Evolutionary conservation across 2,329 filamentous ascomycete species (phyloP).

Genomic region (Allantophomopsis cytisporea): DNA sequence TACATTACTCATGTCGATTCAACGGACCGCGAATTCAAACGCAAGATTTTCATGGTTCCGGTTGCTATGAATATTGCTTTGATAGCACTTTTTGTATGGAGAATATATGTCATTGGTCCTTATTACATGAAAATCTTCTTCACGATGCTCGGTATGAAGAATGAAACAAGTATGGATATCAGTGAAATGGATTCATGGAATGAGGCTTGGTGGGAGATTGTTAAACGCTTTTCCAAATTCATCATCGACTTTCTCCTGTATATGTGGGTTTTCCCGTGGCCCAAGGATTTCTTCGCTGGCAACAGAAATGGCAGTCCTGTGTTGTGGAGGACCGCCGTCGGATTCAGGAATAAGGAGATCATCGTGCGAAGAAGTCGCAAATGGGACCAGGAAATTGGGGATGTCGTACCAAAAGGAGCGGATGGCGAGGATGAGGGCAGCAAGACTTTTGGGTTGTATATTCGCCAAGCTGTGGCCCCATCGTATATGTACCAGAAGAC

Average conservation of each 20-base stretch:
- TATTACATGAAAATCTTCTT: conserved; percentile 42
- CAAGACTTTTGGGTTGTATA: conserved; percentile 44
- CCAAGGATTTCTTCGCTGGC: conserved; percentile 56
- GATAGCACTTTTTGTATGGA: conserved; percentile 47
- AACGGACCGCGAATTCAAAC: conserved; percentile 58
- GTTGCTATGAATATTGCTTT: conserved; percentile 63
- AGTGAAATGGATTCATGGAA: conserved; percentile 35
- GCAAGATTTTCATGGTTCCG: conserved; percentile 71
- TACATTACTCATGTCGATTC: conserved; percentile 79
- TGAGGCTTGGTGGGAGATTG: conserved; percentile 35
- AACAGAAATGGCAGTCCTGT: conserved; percentile 44
- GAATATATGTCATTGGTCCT: conserved; percentile 54
- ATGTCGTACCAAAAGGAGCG: conserved; percentile 23
- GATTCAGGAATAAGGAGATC: conserved; percentile 69
- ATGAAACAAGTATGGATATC: conserved; percentile 51
- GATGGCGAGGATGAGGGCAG: conserved; percentile 32
- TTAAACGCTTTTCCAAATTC: conserved; percentile 46
- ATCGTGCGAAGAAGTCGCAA: conserved; percentile 65
- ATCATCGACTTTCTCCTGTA: conserved; percentile 60
- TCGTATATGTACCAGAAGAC: conserved; percentile 63
- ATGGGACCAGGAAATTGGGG: conserved; percentile 51
- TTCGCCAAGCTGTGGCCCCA: conserved; percentile 57
- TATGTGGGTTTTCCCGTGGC: conserved; percentile 60
- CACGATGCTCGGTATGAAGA: conserved; percentile 22
- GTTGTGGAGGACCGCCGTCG: conserved; percentile 59